These are phyloP conservation scores for Teunomyces lycoperdinae DNA, from an alignment of 805 yeast species.

Conservation along the genomic window DNA sequence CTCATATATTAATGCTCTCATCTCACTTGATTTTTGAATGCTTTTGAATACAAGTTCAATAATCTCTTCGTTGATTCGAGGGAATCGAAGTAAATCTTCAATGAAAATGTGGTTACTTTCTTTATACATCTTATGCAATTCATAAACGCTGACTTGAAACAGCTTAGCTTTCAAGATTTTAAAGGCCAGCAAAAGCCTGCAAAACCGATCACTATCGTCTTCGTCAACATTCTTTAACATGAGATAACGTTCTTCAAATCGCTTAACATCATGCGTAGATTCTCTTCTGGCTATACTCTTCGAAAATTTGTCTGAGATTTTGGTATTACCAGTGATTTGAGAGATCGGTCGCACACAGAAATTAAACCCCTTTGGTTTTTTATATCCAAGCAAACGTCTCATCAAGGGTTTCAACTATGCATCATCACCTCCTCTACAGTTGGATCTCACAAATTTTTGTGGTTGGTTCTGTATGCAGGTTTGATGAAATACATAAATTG, in stretches of 20 bases:
- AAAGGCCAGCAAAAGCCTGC: neutral
- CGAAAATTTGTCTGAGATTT: neutral
- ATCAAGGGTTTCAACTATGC: neutral
- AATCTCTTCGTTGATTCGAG: conserved; percentile 16
- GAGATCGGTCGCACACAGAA: neutral
- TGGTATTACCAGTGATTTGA: neutral
- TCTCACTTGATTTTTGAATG: conserved; percentile 15
- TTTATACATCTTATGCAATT: neutral
- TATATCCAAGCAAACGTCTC: neutral
- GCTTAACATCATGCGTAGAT: neutral
- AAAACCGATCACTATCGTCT: neutral
- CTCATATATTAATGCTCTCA: conserved; percentile 17
- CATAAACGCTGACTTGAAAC: neutral
- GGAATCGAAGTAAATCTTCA: conserved; percentile 19
- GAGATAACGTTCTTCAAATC: neutral
- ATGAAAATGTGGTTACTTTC: conserved; percentile 9
- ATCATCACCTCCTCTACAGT: neutral
- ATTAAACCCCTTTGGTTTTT: neutral
- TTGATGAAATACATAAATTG: too few species aligned
- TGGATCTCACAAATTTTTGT: neutral
- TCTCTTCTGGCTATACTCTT: neutral
- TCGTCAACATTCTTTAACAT: neutral
- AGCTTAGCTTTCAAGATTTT: neutral
- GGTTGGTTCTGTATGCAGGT: neutral
- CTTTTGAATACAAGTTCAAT: conserved; percentile 13